Evolutionary conservation across 495 filamentous ascomycete genomes (phyloP), one percentile per base, ranked within the genome.

Genomic region (Bacidia gigantensis): DNA sequence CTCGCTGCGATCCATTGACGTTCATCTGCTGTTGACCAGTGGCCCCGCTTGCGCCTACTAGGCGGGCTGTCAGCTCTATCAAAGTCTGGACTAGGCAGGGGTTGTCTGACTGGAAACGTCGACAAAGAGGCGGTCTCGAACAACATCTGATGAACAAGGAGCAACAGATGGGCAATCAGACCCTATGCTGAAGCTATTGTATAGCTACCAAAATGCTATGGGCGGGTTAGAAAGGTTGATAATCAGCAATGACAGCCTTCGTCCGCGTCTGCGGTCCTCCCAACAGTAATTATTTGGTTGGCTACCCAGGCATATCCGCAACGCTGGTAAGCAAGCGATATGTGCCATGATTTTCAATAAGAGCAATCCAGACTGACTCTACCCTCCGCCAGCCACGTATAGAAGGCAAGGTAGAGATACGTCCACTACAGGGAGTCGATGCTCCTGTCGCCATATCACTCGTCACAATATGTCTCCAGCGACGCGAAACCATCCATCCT

Each of bases 381-480:
- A 14, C 14, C 29, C 29, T 35, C 29, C 29, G 29, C 18, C 62
- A 96, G 87, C 92, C 92, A 54, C 81, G 92, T 58, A 87, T 98
- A 68, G 89, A 95, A 71, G 92, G 92, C 52, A 96, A 93, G 68
- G 92, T 98, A 65, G 92, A 98, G 71, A 94, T 98, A 57, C 82
- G 92, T 51, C 93, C 92, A 29, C 75, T 76, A 57, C 70, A 78
- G 35, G 92, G 92, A 35, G 79, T 84, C 59, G 86, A 87, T 25
- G 87, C 87, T 10, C 87, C 92, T 18, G 89, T 97, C 66, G 77
- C 79, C 58, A 77, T 98, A 52, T 96, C 92, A 26, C 81, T 95
- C 59, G 92, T 98, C 55, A 89, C 88, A 58, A 92, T 98, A 67
- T 87, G 84, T 55, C 80, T 98, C 49, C 86, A 92, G 58, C 78